A percentile compares a stretch with the other conserved stretches of the same genome.
Evolutionary conservation across 345 rosid species (phyloP).

Genomic region (Euphorbia tirucalli): DNA sequence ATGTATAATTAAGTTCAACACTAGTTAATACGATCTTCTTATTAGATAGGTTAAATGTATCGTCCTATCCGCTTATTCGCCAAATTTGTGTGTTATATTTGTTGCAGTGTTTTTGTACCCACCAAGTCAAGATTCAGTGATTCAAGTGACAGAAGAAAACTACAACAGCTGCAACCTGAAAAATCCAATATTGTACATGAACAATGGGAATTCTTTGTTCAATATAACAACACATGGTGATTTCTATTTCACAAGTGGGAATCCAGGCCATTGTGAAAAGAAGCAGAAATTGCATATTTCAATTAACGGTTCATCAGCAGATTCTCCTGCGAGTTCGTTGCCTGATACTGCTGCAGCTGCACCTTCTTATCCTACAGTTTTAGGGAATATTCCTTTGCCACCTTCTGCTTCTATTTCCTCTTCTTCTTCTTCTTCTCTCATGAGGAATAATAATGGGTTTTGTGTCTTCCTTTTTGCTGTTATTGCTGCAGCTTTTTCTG

Average conservation of each 20-base stretch:
- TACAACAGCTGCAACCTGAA: conserved; percentile 69
- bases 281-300: conserved; percentile 73
- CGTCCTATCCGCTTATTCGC: too few species aligned
- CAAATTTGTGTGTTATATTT: too few species aligned
- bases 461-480: neutral
- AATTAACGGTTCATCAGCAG: conserved; percentile 55
- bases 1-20: too few species aligned
- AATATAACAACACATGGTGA: conserved; percentile 66
- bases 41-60: too few species aligned
- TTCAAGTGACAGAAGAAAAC: conserved; percentile 63
- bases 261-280: conserved; percentile 73
- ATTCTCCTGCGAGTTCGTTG: conserved; percentile 50
- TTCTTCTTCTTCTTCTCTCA: conserved; percentile 32
- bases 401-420: conserved; percentile 52
- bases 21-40: too few species aligned
- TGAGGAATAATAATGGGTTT: neutral
- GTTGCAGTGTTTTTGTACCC: conserved; percentile 97
- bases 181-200: conserved; percentile 82
- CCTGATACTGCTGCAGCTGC: conserved; percentile 42
- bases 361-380: conserved; percentile 65
- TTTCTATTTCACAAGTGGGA: conserved; percentile 81
- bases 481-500: conserved; percentile 8
- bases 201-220: conserved; percentile 90
- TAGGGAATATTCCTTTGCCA: conserved; percentile 67
- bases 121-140: conserved; percentile 92